These are phyloP conservation scores for Athelia sp. DNA, from an alignment of 1,284 basidiomycete species.

Conservation along the genomic window DNA sequence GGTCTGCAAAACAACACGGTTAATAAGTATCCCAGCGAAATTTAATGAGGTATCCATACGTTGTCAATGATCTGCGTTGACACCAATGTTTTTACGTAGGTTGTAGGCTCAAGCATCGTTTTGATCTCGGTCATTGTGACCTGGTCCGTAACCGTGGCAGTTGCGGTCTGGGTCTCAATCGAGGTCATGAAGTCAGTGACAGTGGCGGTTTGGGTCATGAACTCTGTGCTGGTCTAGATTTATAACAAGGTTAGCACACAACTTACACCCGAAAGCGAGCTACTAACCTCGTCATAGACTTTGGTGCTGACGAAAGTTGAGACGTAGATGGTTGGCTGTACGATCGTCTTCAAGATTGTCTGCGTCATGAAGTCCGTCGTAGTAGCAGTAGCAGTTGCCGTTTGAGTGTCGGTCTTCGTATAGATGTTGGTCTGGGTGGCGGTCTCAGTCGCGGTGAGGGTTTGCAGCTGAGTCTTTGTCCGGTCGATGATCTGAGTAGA, in stretches of 20 bases:
- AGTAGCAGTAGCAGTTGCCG: constrained; percentile 30
- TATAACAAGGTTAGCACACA: constrained; percentile 1
- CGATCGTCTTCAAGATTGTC: constrained; percentile 37
- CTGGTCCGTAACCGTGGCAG: constrained; percentile 37
- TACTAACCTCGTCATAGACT: constrained; percentile 54
- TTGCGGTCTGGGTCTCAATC: constrained; percentile 25
- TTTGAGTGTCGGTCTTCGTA: constrained; percentile 46
- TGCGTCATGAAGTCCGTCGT: constrained; percentile 32
- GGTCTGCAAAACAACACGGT: constrained; percentile 24
- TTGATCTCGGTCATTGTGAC: constrained; percentile 40
- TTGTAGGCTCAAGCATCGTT: constrained; percentile 41
- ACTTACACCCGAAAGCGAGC: not conserved
- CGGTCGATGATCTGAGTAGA: constrained; percentile 60
- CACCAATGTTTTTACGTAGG: constrained; percentile 35
- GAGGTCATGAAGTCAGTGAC: constrained; percentile 38
- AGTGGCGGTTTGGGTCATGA: constrained; percentile 43
- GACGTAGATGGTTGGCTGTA: constrained; percentile 52
- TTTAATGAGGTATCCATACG: constrained; percentile 19
- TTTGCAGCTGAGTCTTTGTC: constrained; percentile 51
- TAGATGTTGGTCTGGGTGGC: constrained; percentile 48
- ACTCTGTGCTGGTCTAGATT: constrained; percentile 48
- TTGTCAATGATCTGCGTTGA: constrained; percentile 39
- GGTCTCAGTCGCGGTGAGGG: constrained; percentile 56
- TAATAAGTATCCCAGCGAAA: not conserved
- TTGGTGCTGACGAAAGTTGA: constrained; percentile 49